Percentiles rank a stretch among this genome's conserved stretches.
Conservation (phyloP, 2,329 filamentous ascomycete species). For the Pseudogymnoascus sp. region DNA sequence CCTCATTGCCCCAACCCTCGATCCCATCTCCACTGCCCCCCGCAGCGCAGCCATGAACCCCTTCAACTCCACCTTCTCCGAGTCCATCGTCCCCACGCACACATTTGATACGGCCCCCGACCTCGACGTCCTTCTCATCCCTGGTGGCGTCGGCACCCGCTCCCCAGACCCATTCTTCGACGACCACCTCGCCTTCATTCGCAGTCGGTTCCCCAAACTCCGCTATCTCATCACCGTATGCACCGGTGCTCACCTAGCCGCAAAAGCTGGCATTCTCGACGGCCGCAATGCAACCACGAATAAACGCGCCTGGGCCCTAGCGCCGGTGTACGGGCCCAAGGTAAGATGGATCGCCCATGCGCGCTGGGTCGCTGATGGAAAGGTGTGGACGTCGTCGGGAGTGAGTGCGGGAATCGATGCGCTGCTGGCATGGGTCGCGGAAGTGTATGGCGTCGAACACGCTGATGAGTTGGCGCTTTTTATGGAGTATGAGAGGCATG, state of each 20-base stretch:
- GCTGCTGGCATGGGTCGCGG: not conserved
- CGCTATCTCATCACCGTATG: conserved; percentile 34
- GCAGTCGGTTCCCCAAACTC: conserved; percentile 20
- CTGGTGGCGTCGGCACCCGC: conserved; percentile 50
- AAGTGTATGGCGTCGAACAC: not conserved
- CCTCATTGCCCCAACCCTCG: conserved; percentile 22
- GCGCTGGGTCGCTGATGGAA: conserved; percentile 46
- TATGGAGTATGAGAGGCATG: conserved; percentile 27
- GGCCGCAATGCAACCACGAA: conserved; percentile 46
- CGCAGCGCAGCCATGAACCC: not conserved
- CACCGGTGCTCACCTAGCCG: conserved; percentile 43
- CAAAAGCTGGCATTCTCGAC: conserved; percentile 44
- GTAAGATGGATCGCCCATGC: conserved; percentile 44
- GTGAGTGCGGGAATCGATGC: conserved; percentile 40
- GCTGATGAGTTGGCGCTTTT: not conserved
- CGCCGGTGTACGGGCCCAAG: conserved; percentile 30
- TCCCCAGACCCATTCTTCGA: conserved; percentile 25
- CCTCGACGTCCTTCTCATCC: conserved; percentile 59
- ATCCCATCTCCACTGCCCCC: conserved; percentile 22
- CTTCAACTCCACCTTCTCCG: conserved; percentile 18
- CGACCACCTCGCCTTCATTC: conserved; percentile 40
- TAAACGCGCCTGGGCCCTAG: conserved; percentile 34
- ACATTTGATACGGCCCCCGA: conserved; percentile 19
- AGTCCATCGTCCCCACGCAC: conserved; percentile 20
- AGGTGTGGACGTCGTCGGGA: conserved; percentile 48